These are phyloP conservation scores for Brasilioporus rufonigricans DNA, from an alignment of 768 basidiomycete species.

Conservation along the genomic window DNA sequence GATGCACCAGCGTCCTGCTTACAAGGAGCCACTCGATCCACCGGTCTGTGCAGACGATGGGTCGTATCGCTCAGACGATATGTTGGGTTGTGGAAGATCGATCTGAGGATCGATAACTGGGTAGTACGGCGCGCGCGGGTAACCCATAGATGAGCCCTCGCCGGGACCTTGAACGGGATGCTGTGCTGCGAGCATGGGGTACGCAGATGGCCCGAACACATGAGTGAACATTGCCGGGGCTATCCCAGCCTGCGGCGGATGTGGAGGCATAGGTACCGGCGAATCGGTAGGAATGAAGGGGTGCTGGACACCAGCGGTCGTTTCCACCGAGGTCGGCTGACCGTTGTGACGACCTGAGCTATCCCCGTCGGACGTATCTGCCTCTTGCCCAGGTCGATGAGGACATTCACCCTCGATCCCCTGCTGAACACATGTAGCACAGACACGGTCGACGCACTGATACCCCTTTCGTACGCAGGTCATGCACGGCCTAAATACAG, in stretches of 20 bases:
- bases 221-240: constrained; percentile 23
- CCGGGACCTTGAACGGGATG: constrained; percentile 17
- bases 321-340: constrained; percentile 5
- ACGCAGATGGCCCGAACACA: constrained; percentile 28
- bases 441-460: constrained; percentile 51
- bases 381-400: constrained; percentile 33
- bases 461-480: constrained; percentile 50
- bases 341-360: constrained; percentile 3
- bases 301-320: constrained; percentile 2
- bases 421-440: constrained; percentile 42
- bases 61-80: constrained; percentile 35
- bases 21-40: constrained; percentile 12
- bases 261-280: constrained; percentile 13
- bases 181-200: constrained; percentile 27
- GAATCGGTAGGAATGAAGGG: constrained; percentile 13
- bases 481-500: constrained; percentile 43
- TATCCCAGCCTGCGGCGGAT: constrained; percentile 17
- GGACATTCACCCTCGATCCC: constrained; percentile 46
- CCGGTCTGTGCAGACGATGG: constrained; percentile 17
- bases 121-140: constrained; percentile 34
- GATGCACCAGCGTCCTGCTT: not conserved
- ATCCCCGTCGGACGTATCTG: constrained; percentile 28
- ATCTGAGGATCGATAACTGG: constrained; percentile 41
- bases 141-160: constrained; percentile 26
- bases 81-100: constrained; percentile 29